Percentiles rank a stretch among this genome's conserved stretches.
phyloP scores from a whole-genome alignment of 371 early-diverging fungal species.

The Lichtheimia corymbifera region DNA sequence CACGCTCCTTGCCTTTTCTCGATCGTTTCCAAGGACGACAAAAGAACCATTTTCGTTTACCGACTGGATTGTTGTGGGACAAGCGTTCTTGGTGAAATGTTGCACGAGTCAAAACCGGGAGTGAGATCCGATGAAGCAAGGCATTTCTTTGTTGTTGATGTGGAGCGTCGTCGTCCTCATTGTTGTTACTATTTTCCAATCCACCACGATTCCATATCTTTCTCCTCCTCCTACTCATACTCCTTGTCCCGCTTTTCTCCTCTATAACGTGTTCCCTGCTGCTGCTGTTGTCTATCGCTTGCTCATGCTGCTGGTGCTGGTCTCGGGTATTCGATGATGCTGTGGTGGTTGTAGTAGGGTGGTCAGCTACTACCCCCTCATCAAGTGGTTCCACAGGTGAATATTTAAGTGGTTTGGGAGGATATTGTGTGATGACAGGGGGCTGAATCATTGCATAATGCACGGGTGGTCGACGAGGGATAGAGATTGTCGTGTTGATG shows the following conservation, averaged over 20 bases:
- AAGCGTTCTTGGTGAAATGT: conserved; percentile 5
- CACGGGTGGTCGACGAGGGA: conserved; percentile 16
- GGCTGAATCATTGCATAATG: conserved; percentile 16
- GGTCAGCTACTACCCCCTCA: neutral
- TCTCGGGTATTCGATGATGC: neutral
- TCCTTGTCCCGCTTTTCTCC: too few species aligned
- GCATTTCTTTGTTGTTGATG: neutral
- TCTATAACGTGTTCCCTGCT: too few species aligned
- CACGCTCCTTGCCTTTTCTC: conserved; percentile 14
- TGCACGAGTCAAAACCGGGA: conserved; percentile 13
- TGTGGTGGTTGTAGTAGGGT: neutral
- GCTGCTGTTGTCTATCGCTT: neutral
- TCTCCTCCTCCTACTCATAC: too few species aligned
- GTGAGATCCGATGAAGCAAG: conserved; percentile 17
- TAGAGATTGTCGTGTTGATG: conserved; percentile 46
- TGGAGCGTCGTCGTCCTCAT: neutral
- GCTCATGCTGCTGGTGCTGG: neutral
- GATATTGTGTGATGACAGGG: conserved; percentile 42
- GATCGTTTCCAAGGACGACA: conserved; percentile 10
- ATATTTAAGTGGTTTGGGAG: conserved; percentile 45
- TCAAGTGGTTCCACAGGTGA: conserved; percentile 38
- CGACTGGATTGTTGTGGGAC: conserved; percentile 3
- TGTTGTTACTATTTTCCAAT: too few species aligned
- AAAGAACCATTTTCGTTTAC: conserved; percentile 1
- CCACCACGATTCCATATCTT: too few species aligned